Percentiles rank a stretch among this genome's conserved stretches.
These are phyloP conservation scores for Lactarius hengduanensis DNA, from an alignment of 768 basidiomycete genomes.

Conservation along the genomic window DNA sequence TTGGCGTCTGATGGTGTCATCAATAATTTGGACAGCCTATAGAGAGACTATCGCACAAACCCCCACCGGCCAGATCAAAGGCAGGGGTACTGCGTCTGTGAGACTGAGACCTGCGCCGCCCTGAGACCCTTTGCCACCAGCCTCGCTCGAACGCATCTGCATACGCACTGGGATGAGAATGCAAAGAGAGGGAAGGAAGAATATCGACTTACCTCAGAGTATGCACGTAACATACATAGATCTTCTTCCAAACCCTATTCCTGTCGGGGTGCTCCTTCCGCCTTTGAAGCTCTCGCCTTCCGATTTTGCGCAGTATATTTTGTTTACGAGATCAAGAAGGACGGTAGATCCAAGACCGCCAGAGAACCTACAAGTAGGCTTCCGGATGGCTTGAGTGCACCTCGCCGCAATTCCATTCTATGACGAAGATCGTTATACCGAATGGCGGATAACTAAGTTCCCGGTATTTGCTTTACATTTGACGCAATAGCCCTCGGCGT, in stretches of 20 bases:
- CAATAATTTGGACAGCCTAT: constrained; percentile 18
- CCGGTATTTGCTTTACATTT: constrained; percentile 68
- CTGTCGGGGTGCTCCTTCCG: constrained; percentile 71
- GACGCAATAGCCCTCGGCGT: too few relatives aligned
- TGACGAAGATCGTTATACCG: constrained; percentile 50
- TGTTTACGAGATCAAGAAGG: constrained; percentile 64
- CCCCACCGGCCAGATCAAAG: constrained; percentile 55
- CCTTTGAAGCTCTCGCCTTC: constrained; percentile 44
- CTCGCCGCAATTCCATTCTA: constrained; percentile 40
- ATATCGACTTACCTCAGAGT: constrained; percentile 52
- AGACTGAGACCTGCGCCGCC: constrained; percentile 31
- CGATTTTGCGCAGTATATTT: constrained; percentile 49
- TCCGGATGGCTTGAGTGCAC: constrained; percentile 62
- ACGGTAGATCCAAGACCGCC: constrained; percentile 77
- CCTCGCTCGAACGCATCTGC: constrained; percentile 69
- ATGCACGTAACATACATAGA: constrained; percentile 64
- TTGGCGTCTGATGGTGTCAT: constrained; percentile 19
- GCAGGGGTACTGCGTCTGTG: constrained; percentile 37
- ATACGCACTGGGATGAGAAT: constrained; percentile 51
- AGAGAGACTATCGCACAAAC: constrained; percentile 32
- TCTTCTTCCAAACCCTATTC: constrained; percentile 58
- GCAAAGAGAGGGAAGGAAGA: background rate
- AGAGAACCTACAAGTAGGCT: constrained; percentile 68
- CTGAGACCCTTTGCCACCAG: constrained; percentile 61
- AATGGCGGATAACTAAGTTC: constrained; percentile 72